Base-by-base conservation (phyloP, 164 flowering plant genomes). In the Tinospora cordifolia region DNA sequence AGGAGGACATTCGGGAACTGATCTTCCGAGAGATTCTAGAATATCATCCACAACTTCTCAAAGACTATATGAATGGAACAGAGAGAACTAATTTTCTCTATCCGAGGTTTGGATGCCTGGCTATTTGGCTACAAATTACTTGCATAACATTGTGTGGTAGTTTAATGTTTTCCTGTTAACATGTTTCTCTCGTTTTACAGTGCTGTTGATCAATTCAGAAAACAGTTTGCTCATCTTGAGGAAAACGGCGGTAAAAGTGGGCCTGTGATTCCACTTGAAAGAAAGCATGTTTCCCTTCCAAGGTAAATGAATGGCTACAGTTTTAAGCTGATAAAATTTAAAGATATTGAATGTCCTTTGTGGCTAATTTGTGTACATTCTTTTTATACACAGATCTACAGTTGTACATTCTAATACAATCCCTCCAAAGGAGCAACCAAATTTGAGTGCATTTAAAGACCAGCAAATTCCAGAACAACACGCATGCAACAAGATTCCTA, bases 161-260 rank as follows among this genome's bases (percentile, higher is more conserved):
- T 34, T 7, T 76, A 21, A 70, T 69, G 27, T 17, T 63, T 38
- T 24, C 67, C 2, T 14, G 51, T 67, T 21, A 17, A 38, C 69
- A 10, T 60, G 6, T n/a, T 66, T 27, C 40, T 51, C 15, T 76
- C 75, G 60, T 11, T 74, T 3, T 74, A 47, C 83, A 92, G 97
- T 87, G 97, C 92, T 24, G 84, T 92, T 67, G 97, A 89, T 72
- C 93, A 92, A 76, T 90, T 92, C 72, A 82, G 86, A 75, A 90
- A 84, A 82, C 97, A 90, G 78, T 88, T 92, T 86, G 90, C 91
- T 22, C 86, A 92, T 84, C 93, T 92, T 14, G 97, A 90, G 75
- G 96, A 88, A 80, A 87, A 84, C 75, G 82, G 86, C 73, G 91
- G 88, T 63, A 89, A 89, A 87, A 84, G 83, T 79, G 89, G 85